Evolutionary conservation across 495 filamentous ascomycete genomes (phyloP).

Genomic region (Lasiosphaeriaceae sp.): DNA sequence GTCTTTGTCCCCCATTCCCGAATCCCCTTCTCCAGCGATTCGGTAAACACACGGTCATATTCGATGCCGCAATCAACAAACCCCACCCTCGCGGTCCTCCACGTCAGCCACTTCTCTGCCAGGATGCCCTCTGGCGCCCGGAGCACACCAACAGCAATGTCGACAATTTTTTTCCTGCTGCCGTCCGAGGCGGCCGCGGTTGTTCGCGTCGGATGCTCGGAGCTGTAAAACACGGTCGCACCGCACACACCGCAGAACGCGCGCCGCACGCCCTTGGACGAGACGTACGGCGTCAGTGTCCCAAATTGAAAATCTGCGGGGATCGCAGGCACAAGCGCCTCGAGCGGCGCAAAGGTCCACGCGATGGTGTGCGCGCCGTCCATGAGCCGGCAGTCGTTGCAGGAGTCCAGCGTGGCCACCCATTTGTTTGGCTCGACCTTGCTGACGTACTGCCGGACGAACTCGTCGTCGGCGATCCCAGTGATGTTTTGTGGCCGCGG

Average conservation of each 20-base stretch:
- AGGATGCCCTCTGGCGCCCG: slow-evolving; percentile 48
- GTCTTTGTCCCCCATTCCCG: slow-evolving; percentile 19
- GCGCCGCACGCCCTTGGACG: slow-evolving; percentile 47
- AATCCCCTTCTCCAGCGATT: slow-evolving; percentile 21
- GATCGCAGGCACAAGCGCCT: slow-evolving; percentile 39
- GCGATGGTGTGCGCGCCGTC: slow-evolving; percentile 57
- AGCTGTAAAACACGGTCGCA: slow-evolving; percentile 51
- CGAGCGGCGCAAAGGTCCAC: slow-evolving; percentile 61
- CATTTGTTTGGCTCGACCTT: slow-evolving; percentile 38
- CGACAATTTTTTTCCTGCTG: slow-evolving; percentile 34
- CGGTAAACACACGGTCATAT: slow-evolving; percentile 25
- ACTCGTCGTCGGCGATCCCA: slow-evolving; percentile 4
- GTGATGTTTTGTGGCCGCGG: slow-evolving; percentile 24
- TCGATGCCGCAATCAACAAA: slow-evolving; percentile 11
- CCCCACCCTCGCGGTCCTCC: slow-evolving; percentile 25
- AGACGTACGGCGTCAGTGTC: slow-evolving; percentile 52
- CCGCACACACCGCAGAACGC: slow-evolving; percentile 63
- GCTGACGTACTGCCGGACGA: slow-evolving; percentile 13
- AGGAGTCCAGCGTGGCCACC: slow-evolving; percentile 57
- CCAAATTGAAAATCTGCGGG: slow-evolving; percentile 40
- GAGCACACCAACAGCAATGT: slow-evolving; percentile 51
- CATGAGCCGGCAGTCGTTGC: slow-evolving; percentile 53
- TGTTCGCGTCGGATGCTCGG: not conserved
- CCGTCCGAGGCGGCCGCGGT: slow-evolving; percentile 2
- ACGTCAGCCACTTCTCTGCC: slow-evolving; percentile 40